phyloP scores from a whole-genome alignment of 2,329 filamentous ascomycete species.

The Teratosphaeria destructans region DNA sequence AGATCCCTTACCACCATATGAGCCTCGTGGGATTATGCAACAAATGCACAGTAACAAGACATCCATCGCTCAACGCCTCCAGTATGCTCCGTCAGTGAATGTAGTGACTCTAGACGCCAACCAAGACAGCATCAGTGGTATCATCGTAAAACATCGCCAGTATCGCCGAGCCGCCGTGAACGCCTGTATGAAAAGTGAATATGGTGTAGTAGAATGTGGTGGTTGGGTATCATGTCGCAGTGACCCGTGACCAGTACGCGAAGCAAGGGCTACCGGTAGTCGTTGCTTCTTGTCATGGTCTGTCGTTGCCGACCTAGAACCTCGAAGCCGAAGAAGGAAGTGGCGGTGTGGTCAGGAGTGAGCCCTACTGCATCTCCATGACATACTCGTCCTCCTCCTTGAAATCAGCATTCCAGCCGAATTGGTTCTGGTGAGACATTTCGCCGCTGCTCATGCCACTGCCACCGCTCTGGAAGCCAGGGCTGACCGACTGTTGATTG shows the following conservation, averaged over 20 bases:
- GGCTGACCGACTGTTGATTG: slow-evolving; percentile 35
- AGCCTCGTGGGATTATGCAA: not conserved
- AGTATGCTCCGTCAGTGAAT: slow-evolving; percentile 1
- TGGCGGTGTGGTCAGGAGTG: not conserved
- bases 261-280: slow-evolving; percentile 6
- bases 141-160: slow-evolving; percentile 6
- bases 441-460: slow-evolving; percentile 49
- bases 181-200: slow-evolving; percentile 2
- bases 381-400: slow-evolving; percentile 92
- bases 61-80: not conserved
- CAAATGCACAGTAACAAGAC: not conserved
- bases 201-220: slow-evolving; percentile 2
- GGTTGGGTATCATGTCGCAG: not conserved
- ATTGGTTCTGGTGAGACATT: slow-evolving; percentile 40
- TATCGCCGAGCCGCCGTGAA: slow-evolving; percentile 4
- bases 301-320: not conserved
- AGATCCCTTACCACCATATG: not conserved
- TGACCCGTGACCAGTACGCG: not conserved
- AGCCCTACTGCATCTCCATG: slow-evolving; percentile 51
- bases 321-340: not conserved
- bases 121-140: slow-evolving; percentile 5
- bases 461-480: slow-evolving; percentile 52
- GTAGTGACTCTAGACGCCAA: slow-evolving; percentile 1
- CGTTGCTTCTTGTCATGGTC: not conserved
- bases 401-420: slow-evolving; percentile 47